Evolutionary conservation across 805 yeast species (phyloP).

Genomic region (Yamadazyma paraphyllophila): DNA sequence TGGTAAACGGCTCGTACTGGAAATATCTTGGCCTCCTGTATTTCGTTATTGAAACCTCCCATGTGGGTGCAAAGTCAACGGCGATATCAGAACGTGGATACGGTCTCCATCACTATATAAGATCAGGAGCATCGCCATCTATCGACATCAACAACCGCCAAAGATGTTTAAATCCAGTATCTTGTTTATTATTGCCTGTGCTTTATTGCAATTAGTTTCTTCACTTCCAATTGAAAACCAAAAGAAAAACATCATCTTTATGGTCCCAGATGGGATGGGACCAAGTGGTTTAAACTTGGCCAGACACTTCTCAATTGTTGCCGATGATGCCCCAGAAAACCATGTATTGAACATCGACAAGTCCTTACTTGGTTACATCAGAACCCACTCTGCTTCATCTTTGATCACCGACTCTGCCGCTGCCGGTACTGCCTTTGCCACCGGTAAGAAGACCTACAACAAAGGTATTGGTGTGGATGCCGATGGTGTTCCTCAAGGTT

Average conservation of each 20-base stretch:
- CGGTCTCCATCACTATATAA: neutral
- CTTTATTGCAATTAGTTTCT: neutral
- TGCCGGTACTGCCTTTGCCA: constrained; percentile 91
- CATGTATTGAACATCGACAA: constrained; percentile 65
- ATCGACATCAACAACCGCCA: constrained; percentile 1
- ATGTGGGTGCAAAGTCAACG: neutral
- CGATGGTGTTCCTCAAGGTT: constrained; percentile 70
- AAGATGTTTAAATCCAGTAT: neutral
- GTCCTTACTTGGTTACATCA: constrained; percentile 73
- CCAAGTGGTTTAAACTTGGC: constrained; percentile 83
- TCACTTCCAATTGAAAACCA: constrained; percentile 7
- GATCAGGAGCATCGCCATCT: neutral
- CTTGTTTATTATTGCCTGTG: neutral
- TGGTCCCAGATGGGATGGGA: constrained; percentile 94
- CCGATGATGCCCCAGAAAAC: constrained; percentile 51
- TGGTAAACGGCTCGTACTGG: neutral
- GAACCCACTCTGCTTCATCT: constrained; percentile 79
- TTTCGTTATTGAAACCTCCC: neutral
- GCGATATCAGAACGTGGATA: neutral
- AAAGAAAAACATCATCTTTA: constrained; percentile 76
- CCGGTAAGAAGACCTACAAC: constrained; percentile 70
- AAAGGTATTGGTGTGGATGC: constrained; percentile 82
- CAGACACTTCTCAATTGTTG: constrained; percentile 66
- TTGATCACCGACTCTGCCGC: constrained; percentile 93
- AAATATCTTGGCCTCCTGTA: neutral